Percentiles rank a stretch among this genome's conserved stretches.
phyloP scores from a whole-genome alignment of 1,139 yeast species.

The Pichia sp. region DNA sequence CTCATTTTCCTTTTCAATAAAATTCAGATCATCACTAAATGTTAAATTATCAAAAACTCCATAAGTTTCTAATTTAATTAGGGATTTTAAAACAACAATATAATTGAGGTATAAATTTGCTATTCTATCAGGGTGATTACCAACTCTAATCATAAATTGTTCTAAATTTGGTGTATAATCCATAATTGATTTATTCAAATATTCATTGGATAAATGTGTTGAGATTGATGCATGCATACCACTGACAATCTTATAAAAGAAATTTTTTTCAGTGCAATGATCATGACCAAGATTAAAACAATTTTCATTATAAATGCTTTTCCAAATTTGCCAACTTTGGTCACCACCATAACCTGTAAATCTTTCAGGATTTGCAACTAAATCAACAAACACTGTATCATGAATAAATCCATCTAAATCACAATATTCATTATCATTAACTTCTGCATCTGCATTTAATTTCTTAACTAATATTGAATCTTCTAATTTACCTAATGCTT shows the following conservation, averaged over 20 bases:
- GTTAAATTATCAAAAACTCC: slow-evolving; percentile 25
- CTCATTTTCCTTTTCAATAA: slow-evolving; percentile 24
- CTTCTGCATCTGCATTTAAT: slow-evolving; percentile 17
- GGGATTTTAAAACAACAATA: slow-evolving; percentile 77
- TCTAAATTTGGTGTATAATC: slow-evolving; percentile 79
- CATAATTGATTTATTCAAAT: slow-evolving; percentile 64
- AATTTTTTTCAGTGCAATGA: slow-evolving; percentile 72
- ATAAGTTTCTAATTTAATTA: slow-evolving; percentile 48
- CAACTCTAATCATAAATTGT: slow-evolving; percentile 85
- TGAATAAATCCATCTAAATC: slow-evolving; percentile 35
- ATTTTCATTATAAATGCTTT: slow-evolving; percentile 85
- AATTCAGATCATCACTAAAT: slow-evolving; percentile 25
- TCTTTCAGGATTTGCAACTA: slow-evolving; percentile 87
- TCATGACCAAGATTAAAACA: slow-evolving; percentile 58
- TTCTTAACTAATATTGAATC: slow-evolving; percentile 28
- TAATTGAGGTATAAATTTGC: slow-evolving; percentile 89
- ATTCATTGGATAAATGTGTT: slow-evolving; percentile 86
- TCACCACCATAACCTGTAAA: slow-evolving; percentile 95
- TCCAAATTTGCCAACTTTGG: slow-evolving; percentile 90
- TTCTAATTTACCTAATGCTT: slow-evolving; percentile 58
- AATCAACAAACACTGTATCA: slow-evolving; percentile 74
- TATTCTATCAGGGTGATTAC: slow-evolving; percentile 80
- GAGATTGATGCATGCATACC: slow-evolving; percentile 97
- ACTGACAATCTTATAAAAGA: slow-evolving; percentile 78
- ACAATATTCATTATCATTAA: slow-evolving; percentile 36